Conservation (phyloP, 768 basidiomycete genomes). For the Cystobasidium onofrii region DNA sequence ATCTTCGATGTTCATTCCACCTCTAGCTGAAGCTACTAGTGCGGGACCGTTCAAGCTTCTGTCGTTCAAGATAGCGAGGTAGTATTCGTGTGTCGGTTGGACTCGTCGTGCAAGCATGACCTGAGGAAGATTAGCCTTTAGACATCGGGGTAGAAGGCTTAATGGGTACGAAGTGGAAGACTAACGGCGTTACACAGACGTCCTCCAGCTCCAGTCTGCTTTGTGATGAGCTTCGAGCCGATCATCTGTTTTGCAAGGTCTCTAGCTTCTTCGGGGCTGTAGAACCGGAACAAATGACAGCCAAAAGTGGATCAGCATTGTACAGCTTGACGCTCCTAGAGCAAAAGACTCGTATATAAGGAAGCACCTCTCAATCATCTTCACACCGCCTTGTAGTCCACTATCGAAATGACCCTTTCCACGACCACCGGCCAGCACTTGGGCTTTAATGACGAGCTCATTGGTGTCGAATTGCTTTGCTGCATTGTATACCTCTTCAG, state of each 20-base stretch:
- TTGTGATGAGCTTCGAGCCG: constrained; percentile 89
- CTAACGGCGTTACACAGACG: constrained; percentile 86
- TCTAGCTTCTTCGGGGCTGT: constrained; percentile 75
- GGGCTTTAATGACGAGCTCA: constrained; percentile 91
- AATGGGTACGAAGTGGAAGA: neutral
- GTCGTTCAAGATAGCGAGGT: constrained; percentile 93
- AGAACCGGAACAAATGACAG: constrained; percentile 1
- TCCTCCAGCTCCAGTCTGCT: constrained; percentile 89
- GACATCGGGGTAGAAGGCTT: neutral
- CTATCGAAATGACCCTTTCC: constrained; percentile 91
- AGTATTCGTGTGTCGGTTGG: constrained; percentile 91
- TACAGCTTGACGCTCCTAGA: neutral
- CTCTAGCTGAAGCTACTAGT: constrained; percentile 84
- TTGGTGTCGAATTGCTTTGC: constrained; percentile 61
- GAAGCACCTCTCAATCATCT: constrained; percentile 73
- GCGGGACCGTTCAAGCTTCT: constrained; percentile 79
- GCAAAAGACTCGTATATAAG: constrained; percentile 17
- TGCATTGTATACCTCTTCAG: constrained; percentile 79
- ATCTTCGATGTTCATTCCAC: constrained; percentile 99
- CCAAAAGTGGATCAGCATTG: neutral
- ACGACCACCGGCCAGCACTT: constrained; percentile 95
- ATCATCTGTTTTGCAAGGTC: constrained; percentile 88
- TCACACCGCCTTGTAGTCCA: constrained; percentile 94
- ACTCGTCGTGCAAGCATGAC: constrained; percentile 97
- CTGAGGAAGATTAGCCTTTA: constrained; percentile 48